Conservation (phyloP, 495 filamentous ascomycete genomes). For the Emericellopsis terricola region DNA sequence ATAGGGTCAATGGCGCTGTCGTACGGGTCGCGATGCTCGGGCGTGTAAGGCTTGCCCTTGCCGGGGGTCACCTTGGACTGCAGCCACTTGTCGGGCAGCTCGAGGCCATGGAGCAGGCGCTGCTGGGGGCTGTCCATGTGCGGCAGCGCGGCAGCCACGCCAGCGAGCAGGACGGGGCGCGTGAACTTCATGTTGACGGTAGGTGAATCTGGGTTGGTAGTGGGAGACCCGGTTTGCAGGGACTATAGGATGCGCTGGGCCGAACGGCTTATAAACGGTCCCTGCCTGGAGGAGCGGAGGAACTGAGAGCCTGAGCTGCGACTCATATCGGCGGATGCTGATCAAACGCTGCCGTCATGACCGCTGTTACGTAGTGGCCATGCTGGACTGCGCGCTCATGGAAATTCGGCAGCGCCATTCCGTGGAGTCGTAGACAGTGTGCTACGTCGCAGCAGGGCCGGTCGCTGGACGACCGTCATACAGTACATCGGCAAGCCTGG, state of each 20-base stretch:
- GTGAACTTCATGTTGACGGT: slow-evolving; percentile 18
- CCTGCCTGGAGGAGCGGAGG: neutral
- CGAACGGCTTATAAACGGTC: neutral
- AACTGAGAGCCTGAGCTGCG: neutral
- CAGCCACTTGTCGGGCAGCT: slow-evolving; percentile 21
- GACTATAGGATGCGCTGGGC: neutral
- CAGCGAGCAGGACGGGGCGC: slow-evolving; percentile 8
- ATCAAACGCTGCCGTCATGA: no score
- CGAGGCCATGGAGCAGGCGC: slow-evolving; percentile 26
- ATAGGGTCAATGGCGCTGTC: slow-evolving; percentile 35
- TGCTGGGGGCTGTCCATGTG: slow-evolving; percentile 32
- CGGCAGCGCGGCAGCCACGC: slow-evolving; percentile 13
- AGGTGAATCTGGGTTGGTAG: slow-evolving; percentile 2
- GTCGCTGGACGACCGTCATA: no score
- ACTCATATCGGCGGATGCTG: neutral
- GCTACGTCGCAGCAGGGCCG: no score
- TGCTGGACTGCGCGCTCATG: no score
- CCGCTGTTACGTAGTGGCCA: no score
- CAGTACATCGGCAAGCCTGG: no score
- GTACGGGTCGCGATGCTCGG: slow-evolving; percentile 21
- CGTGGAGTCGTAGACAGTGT: no score
- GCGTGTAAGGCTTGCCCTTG: slow-evolving; percentile 21
- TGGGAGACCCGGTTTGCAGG: slow-evolving; percentile 1
- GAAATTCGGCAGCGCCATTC: no score
- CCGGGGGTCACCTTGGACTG: slow-evolving; percentile 6